Evolutionary conservation across 1,284 basidiomycete genomes (phyloP), one percentile per base, ranked within the genome.

Genomic region (Thelephora terrestris): DNA sequence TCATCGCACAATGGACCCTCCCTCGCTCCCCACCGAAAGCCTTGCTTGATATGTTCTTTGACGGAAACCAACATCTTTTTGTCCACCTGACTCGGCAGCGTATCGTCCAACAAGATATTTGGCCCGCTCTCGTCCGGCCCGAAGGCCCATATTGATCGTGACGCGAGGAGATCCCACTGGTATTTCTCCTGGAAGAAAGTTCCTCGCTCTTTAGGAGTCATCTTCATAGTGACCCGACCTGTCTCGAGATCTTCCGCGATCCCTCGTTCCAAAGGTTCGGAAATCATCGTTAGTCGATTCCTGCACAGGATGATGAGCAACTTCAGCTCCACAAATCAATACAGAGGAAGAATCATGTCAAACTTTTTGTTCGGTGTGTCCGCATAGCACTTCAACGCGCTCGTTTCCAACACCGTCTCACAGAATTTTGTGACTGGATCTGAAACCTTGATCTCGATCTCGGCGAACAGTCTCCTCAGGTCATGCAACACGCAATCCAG

Each of bases 391-490:
- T 98, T 99, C 57, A 99, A 71, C 6, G 94, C 94, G 56, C 90
- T 94, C 25, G 96, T 99, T 71, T 99, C 96, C 52, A 99, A 75
- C 17, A 99, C 96, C 10, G 96, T 99, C 71, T 99, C 96, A 62
- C 91, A 91, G 71, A 99, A 99, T 63, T 93, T 91, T 23, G 94
- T 96, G 25, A 98, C 93, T 1, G 96, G 96, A 71, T 99, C 96
- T 27, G 93, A 97, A 14, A 99, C 93, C 71, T 99, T 98, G 74
- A 99, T 97, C 75, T 99, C 96, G 57, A 99, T 97, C 71, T 99
- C 96, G 42, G 90, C 82, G 69, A 96, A 99, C 53, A 99, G 64
- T 53, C 79, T 79, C 52, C 96, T 77, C 53, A 99, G 69, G 68
- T 99, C 96, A 63, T 99, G 94, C 82, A 99, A 81, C 40, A 97